Conservation (phyloP, 495 filamentous ascomycete genomes). For the Annulohypoxylon maeteangense region DNA sequence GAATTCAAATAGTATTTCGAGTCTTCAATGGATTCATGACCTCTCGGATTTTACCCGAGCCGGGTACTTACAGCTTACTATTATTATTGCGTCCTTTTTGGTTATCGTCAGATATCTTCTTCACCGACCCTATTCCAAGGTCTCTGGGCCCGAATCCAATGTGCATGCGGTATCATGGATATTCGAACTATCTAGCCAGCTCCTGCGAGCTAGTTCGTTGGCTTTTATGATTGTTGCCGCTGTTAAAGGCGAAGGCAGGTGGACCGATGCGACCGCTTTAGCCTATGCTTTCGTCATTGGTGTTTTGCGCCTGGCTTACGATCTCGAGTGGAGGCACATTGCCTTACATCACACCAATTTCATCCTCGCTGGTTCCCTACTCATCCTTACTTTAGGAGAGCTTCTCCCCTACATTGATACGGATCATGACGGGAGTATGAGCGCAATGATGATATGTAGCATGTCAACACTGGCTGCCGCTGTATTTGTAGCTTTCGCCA, state of each 20-base stretch:
- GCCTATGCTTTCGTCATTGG: conserved; percentile 52
- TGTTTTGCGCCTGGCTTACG: conserved; percentile 47
- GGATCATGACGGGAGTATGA: conserved; percentile 28
- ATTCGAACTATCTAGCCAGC: conserved; percentile 49
- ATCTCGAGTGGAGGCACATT: conserved; percentile 52
- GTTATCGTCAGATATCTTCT: conserved; percentile 43
- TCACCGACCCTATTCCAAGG: conserved; percentile 38
- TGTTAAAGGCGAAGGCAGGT: conserved; percentile 32
- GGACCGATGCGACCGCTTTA: conserved; percentile 45
- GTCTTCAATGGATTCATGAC: conserved; percentile 45
- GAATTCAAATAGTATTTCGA: conserved; percentile 12
- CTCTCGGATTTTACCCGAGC: conserved; percentile 40
- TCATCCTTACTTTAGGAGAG: conserved; percentile 40
- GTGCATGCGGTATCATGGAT: conserved; percentile 44
- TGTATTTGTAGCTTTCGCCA: conserved; percentile 47
- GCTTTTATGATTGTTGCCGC: conserved; percentile 45
- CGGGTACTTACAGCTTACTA: conserved; percentile 45
- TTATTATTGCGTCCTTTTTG: conserved; percentile 44
- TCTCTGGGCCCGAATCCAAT: conserved; percentile 41
- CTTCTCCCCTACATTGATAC: conserved; percentile 50
- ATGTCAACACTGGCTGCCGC: conserved; percentile 45
- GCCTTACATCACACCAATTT: conserved; percentile 54
- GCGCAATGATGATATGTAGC: conserved; percentile 37
- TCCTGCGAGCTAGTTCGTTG: conserved; percentile 46
- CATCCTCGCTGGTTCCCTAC: conserved; percentile 42